Evolutionary conservation across 805 yeast species (phyloP), one percentile per base, ranked within the genome.

Genomic region (Maudiozyma saulgeensis): DNA sequence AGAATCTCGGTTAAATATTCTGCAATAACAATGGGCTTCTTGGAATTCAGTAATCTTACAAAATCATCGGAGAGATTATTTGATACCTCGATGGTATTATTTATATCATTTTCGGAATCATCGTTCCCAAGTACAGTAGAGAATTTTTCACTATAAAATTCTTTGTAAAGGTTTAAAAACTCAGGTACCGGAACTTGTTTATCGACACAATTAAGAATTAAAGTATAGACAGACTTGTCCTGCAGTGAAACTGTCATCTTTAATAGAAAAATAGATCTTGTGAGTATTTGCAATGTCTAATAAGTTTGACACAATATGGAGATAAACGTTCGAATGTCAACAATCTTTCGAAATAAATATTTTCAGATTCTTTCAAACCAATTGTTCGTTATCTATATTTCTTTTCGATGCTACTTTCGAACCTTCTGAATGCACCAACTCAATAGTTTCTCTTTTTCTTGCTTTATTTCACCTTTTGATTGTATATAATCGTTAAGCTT

Each of bases 111-210:
- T 13, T 53, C 49, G 15, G 42, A 42, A 4, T 52, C 58, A 4
- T 59, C 63, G 26, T 51, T 52, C 28, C 55, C 61, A 5, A 52
- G 35, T 9, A 46, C 50, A 4, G 51, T 32, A 2, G 53, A 50
- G 46, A 59, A 56, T 44, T 59, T 56, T 47, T 63, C 68, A 51
- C 62, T 66, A 45, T 59, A 62, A 43, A 64, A 58, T 47, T 66
- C 69, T 42, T 63, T 63, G 51, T 62, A 66, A 25, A 66, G 53
- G 38, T 58, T 62, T 4, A 62, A 50, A 48, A 64, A 66, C 26
- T 63, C 67, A 15, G 51, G 46, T 1, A 68, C 49, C 16, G 61
- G 49, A 13, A 64, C 51, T 15, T 59, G 61, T 40, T 61, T 55
- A 11, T 57, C 57, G 2, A 63, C 58, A 54, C 67, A 66, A 35